Evolutionary conservation across 78 protist species (phyloP).

Genomic region (Dictyostelium intermedium): DNA sequence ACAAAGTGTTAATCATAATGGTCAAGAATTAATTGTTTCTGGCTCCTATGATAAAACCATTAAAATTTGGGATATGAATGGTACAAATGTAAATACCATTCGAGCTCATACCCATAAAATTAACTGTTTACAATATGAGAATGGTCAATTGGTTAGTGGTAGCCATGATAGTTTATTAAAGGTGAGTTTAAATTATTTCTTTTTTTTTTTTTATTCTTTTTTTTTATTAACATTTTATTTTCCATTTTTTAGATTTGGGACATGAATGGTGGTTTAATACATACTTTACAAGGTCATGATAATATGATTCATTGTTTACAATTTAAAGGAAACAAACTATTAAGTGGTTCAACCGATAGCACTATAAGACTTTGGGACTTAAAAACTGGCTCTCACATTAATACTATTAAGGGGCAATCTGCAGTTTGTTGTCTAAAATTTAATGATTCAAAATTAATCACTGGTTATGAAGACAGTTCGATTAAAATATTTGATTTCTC

Average conservation of each 20-base stretch:
- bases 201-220: not conserved
- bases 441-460: constrained; percentile 70
- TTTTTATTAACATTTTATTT: not conserved
- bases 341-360: constrained; percentile 69
- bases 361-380: constrained; percentile 64
- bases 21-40: constrained; percentile 46
- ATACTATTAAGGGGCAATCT: constrained; percentile 68
- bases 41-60: constrained; percentile 69
- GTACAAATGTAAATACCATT: constrained; percentile 43
- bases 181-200: not conserved
- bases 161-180: constrained; percentile 69
- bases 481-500: constrained; percentile 75
- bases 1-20: constrained; percentile 66
- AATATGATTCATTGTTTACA: constrained; percentile 79
- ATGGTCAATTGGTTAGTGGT: constrained; percentile 72
- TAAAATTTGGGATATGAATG: constrained; percentile 54
- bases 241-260: constrained; percentile 38
- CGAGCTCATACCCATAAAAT: constrained; percentile 74
- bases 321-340: constrained; percentile 64
- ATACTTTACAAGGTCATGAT: constrained; percentile 72
- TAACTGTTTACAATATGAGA: constrained; percentile 67
- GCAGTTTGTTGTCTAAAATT: constrained; percentile 77
- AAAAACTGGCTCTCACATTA: constrained; percentile 61
- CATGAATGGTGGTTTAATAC: constrained; percentile 62
- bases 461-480: constrained; percentile 73